Evolutionary conservation across 768 basidiomycete species (phyloP).

Genomic region (Suillus discolor): DNA sequence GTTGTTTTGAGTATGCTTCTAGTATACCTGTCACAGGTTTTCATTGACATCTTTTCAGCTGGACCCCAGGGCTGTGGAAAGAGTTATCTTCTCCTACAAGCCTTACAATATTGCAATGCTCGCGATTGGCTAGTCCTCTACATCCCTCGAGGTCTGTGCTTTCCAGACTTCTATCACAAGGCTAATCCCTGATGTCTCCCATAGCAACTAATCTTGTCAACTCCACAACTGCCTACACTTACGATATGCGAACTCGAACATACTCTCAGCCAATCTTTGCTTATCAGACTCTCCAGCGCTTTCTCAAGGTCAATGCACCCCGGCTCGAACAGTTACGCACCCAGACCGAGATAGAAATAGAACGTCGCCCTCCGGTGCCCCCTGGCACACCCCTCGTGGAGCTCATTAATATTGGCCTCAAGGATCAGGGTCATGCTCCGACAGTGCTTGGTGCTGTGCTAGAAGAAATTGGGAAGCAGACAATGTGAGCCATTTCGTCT

Average conservation of each 20-base stretch:
- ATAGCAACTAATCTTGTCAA: slow-evolving; percentile 66
- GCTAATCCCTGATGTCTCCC: background rate
- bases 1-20: slow-evolving; percentile 63
- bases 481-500: slow-evolving; percentile 44
- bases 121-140: slow-evolving; percentile 84
- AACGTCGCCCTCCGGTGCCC: slow-evolving; percentile 47
- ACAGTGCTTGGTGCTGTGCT: slow-evolving; percentile 60
- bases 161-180: background rate
- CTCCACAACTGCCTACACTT: slow-evolving; percentile 70
- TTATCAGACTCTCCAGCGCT: slow-evolving; percentile 61
- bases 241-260: slow-evolving; percentile 74
- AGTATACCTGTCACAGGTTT: background rate
- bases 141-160: slow-evolving; percentile 68
- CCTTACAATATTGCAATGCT: slow-evolving; percentile 64
- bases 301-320: slow-evolving; percentile 58
- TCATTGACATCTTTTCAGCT: slow-evolving; percentile 41
- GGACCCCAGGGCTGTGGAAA: slow-evolving; percentile 82
- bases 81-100: slow-evolving; percentile 76
- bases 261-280: slow-evolving; percentile 75
- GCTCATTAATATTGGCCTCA: slow-evolving; percentile 60
- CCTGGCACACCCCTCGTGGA: slow-evolving; percentile 52
- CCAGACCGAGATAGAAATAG: slow-evolving; percentile 44
- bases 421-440: slow-evolving; percentile 54
- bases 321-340: slow-evolving; percentile 46
- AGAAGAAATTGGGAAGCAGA: slow-evolving; percentile 64